phyloP scores from a whole-genome alignment of 139 green algal species.

The Bryopsis sp. region DNA sequence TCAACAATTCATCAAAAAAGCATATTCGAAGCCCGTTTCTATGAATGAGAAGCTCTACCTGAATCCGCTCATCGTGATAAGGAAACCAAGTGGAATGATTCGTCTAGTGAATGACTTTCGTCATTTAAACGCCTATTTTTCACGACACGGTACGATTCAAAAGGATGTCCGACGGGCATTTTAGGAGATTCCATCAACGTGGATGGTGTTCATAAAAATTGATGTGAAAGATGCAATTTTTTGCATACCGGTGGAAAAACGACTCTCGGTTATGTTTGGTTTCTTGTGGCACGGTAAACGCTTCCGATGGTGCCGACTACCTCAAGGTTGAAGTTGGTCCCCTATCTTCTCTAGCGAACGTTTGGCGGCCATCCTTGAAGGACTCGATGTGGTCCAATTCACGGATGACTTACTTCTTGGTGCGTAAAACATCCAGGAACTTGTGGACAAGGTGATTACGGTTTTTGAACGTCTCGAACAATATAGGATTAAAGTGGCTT shows the following conservation, averaged over 20 bases:
- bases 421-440: not conserved
- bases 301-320: conserved; percentile 3
- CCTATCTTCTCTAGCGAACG: conserved; percentile 10
- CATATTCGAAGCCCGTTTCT: too few relatives aligned
- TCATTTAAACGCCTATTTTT: conserved; percentile 15
- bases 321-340: conserved; percentile 16
- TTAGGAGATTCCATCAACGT: not conserved
- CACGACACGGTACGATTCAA: not conserved
- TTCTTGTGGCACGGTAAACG: conserved; percentile 1
- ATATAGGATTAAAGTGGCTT: conserved; percentile 15
- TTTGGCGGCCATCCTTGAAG: conserved; percentile 11
- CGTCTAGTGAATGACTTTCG: conserved; percentile 19
- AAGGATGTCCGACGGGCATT: conserved; percentile 11
- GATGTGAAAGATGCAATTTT: conserved; percentile 20
- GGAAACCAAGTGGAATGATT: too few relatives aligned
- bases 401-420: conserved; percentile 14
- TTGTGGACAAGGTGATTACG: not conserved
- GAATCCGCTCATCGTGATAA: too few relatives aligned
- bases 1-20: too few relatives aligned
- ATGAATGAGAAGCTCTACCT: too few relatives aligned
- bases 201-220: conserved; percentile 7
- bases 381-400: conserved; percentile 8
- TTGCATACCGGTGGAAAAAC: not conserved
- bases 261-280: not conserved
- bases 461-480: conserved; percentile 14